A percentile compares a stretch with the other conserved stretches of the same genome.
These are phyloP conservation scores for Acer negundo DNA, from an alignment of 345 rosid genomes.

Conservation along the genomic window DNA sequence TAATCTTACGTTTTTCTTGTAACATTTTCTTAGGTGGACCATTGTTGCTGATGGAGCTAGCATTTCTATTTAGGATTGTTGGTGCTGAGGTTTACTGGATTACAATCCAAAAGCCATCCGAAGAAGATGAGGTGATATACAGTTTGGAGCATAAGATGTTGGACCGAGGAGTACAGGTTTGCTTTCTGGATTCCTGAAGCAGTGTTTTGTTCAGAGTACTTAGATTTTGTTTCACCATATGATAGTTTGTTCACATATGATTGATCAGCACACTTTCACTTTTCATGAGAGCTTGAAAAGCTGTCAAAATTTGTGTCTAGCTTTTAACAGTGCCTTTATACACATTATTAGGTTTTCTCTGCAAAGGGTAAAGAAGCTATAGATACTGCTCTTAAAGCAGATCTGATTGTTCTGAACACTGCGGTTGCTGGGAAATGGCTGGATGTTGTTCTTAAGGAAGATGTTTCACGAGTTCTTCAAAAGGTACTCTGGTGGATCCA, in stretches of 20 bases:
- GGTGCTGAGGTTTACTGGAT: conserved; percentile 59
- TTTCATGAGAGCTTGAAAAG: conserved; percentile 15
- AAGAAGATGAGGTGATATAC: conserved; percentile 41
- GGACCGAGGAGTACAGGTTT: conserved; percentile 54
- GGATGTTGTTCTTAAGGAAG: conserved; percentile 75
- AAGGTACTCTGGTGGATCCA: conserved; percentile 98
- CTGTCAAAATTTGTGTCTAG: neutral
- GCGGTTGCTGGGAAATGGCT: conserved; percentile 98
- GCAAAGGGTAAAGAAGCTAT: conserved; percentile 73
- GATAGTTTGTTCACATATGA: neutral
- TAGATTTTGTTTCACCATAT: no score
- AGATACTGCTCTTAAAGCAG: conserved; percentile 67
- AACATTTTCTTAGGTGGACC: conserved; percentile 48
- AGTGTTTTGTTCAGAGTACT: no score
- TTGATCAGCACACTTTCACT: neutral
- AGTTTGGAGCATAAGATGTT: conserved; percentile 58
- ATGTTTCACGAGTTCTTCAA: conserved; percentile 66
- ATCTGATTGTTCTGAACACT: conserved; percentile 81
- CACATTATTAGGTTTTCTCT: conserved; percentile 48
- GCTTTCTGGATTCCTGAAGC: neutral
- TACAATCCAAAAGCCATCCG: conserved; percentile 42
- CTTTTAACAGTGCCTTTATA: conserved; percentile 1
- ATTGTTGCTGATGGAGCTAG: conserved; percentile 53
- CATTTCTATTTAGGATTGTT: conserved; percentile 52
- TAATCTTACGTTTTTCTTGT: neutral